Evolutionary conservation across 106 monocot species (phyloP).

Genomic region (Vanilla planifolia): DNA sequence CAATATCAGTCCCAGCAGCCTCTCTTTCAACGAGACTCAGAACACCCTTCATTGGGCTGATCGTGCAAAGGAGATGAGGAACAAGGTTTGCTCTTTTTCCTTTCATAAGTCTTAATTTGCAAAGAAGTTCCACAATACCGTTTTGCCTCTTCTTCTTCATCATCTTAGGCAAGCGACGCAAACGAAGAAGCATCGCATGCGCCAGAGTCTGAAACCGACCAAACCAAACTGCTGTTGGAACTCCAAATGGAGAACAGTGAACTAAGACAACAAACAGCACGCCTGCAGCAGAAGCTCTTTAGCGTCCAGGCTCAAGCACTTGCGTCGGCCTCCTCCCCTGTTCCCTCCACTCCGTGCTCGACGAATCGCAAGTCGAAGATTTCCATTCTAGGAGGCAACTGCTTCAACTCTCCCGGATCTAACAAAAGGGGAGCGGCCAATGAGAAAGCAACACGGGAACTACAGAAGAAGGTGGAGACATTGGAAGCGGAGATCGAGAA

Average conservation of each 20-base stretch:
- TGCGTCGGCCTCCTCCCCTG: slow-evolving; percentile 26
- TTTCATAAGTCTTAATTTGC: slow-evolving; percentile 27
- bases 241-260: slow-evolving; percentile 83
- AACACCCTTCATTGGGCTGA: slow-evolving; percentile 99
- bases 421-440: slow-evolving; percentile 20
- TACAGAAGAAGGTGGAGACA: slow-evolving; percentile 31
- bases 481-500: slow-evolving; percentile 51
- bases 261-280: slow-evolving; percentile 62
- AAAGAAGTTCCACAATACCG: slow-evolving; percentile 89
- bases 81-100: slow-evolving; percentile 43
- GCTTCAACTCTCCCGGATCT: slow-evolving; percentile 69
- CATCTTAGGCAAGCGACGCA: slow-evolving; percentile 29
- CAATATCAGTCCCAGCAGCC: slow-evolving; percentile 76
- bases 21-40: slow-evolving; percentile 84
- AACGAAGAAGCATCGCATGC: slow-evolving; percentile 38
- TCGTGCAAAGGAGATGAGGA: slow-evolving; percentile 90
- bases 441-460: slow-evolving; percentile 14
- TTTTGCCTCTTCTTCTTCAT: slow-evolving; percentile 7
- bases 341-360: slow-evolving; percentile 26
- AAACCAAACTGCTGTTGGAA: slow-evolving; percentile 71
- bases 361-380: slow-evolving; percentile 33
- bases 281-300: slow-evolving; percentile 72
- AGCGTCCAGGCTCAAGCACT: slow-evolving; percentile 57
- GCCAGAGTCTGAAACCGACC: slow-evolving; percentile 44
- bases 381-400: slow-evolving; percentile 48